Conservation (phyloP, 495 filamentous ascomycete genomes). For the Xylaria curta region DNA sequence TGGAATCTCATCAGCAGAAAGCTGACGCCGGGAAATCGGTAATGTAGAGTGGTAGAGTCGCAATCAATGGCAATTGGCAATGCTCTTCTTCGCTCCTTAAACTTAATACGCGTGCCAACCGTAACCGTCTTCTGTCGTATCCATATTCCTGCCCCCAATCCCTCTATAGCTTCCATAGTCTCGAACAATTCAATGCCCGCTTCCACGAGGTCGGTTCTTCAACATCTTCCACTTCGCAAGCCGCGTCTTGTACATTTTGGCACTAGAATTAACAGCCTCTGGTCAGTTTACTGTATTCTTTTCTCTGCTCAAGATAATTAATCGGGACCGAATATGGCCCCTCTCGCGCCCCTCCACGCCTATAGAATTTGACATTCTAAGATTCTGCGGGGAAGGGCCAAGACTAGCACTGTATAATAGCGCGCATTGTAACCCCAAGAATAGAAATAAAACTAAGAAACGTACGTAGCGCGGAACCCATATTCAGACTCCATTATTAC, state of each 20-base stretch:
- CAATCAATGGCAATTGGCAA: not conserved
- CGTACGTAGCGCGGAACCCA: constrained; percentile 43
- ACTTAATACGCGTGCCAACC: not conserved
- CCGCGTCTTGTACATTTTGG: constrained; percentile 50
- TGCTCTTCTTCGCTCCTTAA: not conserved
- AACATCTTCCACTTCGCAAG: constrained; percentile 49
- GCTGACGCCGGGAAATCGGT: constrained; percentile 14
- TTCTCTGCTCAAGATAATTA: not conserved
- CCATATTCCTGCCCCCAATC: constrained; percentile 15
- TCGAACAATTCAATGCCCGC: constrained; percentile 12
- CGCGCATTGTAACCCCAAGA: constrained; percentile 8
- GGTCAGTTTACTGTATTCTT: not conserved
- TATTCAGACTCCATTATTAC: constrained; percentile 94
- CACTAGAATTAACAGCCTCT: constrained; percentile 11
- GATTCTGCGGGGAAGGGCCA: constrained; percentile 5
- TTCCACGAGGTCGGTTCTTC: constrained; percentile 39
- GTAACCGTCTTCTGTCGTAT: not conserved
- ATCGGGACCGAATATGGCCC: not conserved
- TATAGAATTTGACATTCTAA: constrained; percentile 13
- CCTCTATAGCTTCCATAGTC: not conserved
- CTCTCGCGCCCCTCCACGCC: not conserved
- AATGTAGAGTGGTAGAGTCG: constrained; percentile 13
- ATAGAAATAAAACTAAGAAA: constrained; percentile 20
- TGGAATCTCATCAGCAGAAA: constrained; percentile 9
- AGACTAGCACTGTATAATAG: not conserved